Evolutionary conservation across 139 green algal species (phyloP).

Genomic region (Coelastrella sp.): DNA sequence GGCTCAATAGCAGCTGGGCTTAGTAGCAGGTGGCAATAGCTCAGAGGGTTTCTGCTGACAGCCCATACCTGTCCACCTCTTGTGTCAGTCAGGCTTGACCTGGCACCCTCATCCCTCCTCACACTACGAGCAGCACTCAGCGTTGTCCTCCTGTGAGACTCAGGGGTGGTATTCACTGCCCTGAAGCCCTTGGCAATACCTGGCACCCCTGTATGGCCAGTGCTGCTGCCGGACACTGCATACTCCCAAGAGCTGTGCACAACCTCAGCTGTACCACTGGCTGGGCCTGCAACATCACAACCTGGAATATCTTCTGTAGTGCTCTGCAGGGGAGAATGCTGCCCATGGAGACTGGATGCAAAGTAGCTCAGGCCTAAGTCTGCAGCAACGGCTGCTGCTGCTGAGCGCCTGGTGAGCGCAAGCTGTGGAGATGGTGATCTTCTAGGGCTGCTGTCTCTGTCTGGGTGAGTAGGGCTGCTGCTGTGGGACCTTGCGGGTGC

Average conservation of each 20-base stretch:
- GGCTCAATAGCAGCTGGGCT: too few species aligned
- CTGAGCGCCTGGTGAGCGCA: neutral
- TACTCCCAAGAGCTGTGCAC: neutral
- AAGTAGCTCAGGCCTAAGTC: neutral
- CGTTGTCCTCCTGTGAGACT: neutral
- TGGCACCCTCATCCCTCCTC: neutral
- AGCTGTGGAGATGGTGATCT: neutral
- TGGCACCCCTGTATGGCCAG: neutral
- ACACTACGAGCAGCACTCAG: neutral
- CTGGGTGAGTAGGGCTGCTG: neutral
- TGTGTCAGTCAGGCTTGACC: neutral
- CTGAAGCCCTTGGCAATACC: conserved; percentile 2
- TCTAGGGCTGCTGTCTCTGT: neutral
- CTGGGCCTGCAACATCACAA: too few species aligned
- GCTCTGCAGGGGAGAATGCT: neutral
- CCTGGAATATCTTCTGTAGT: neutral
- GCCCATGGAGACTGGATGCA: neutral
- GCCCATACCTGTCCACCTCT: neutral
- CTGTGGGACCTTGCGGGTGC: neutral
- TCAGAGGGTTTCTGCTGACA: too few species aligned
- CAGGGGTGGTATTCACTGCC: neutral
- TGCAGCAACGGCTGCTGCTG: neutral
- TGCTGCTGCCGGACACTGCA: neutral
- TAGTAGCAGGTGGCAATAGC: too few species aligned
- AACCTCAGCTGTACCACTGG: neutral